phyloP scores from a whole-genome alignment of 2,329 filamentous ascomycete genomes.

The Pseudogymnoascus sp. region DNA sequence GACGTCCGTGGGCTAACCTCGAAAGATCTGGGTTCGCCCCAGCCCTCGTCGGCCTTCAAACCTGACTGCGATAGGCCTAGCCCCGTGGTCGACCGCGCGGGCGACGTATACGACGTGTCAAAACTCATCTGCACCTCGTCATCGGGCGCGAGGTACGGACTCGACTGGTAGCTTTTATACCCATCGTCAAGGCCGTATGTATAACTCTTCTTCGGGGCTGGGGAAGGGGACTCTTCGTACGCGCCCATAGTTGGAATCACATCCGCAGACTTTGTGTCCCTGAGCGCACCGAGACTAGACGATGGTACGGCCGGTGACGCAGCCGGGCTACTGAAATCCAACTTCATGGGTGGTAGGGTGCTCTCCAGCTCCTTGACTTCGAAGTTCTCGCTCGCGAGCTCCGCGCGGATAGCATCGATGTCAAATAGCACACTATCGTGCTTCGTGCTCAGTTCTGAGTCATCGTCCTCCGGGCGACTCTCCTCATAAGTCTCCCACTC shows the following conservation, averaged over 20 bases:
- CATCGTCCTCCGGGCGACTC: slow-evolving; percentile 36
- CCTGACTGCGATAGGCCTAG: not conserved
- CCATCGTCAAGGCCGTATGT: slow-evolving; percentile 12
- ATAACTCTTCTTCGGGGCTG: slow-evolving; percentile 12
- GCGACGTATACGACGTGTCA: slow-evolving; percentile 50
- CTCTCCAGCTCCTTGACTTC: slow-evolving; percentile 75
- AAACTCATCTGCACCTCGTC: slow-evolving; percentile 62
- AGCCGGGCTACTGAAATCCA: slow-evolving; percentile 42
- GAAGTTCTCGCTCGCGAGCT: slow-evolving; percentile 52
- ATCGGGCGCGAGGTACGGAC: slow-evolving; percentile 27
- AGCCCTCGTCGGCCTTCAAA: not conserved
- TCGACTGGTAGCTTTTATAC: slow-evolving; percentile 9
- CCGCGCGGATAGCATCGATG: slow-evolving; percentile 83
- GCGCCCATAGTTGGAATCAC: slow-evolving; percentile 16
- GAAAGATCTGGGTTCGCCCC: not conserved
- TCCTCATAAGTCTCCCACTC: slow-evolving; percentile 95
- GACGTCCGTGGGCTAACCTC: slow-evolving; percentile 1
- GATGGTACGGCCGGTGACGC: slow-evolving; percentile 16
- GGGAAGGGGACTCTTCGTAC: slow-evolving; percentile 9
- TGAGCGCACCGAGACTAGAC: not conserved
- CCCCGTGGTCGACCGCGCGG: slow-evolving; percentile 8
- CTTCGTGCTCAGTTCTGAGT: slow-evolving; percentile 12
- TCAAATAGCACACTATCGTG: slow-evolving; percentile 69
- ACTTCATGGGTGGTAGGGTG: slow-evolving; percentile 82
- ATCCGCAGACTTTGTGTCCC: slow-evolving; percentile 13